Percentiles rank a stretch among this genome's conserved stretches.
phyloP scores from a whole-genome alignment of 805 yeast genomes.

The Lachancea mirantina region DNA sequence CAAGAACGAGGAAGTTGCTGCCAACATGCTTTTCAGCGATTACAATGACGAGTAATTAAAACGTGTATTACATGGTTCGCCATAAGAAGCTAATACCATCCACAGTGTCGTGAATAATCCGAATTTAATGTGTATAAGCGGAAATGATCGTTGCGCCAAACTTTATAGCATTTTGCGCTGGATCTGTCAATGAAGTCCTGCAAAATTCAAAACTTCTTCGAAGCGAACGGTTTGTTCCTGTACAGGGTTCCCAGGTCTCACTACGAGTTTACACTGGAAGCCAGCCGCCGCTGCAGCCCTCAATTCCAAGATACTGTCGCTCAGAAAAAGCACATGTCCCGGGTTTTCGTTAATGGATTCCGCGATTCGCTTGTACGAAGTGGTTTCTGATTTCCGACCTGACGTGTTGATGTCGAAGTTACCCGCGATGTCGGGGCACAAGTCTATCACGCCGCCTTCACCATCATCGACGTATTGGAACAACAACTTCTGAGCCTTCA shows the following conservation, averaged over 20 bases:
- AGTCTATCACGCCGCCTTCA: constrained; percentile 35
- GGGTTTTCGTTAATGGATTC: constrained; percentile 30
- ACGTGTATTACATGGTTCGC: too few relatives aligned
- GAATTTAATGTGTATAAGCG: constrained; percentile 12
- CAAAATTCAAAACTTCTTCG: too few relatives aligned
- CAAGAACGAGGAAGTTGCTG: constrained; percentile 94
- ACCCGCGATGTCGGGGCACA: constrained; percentile 49
- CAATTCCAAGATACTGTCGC: constrained; percentile 76
- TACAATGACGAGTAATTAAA: constrained; percentile 38
- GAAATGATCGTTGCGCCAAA: constrained; percentile 13
- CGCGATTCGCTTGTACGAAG: constrained; percentile 55
- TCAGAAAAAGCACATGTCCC: constrained; percentile 50
- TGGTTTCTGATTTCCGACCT: constrained; percentile 56
- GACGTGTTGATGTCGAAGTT: constrained; percentile 83
- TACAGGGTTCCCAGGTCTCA: constrained; percentile 77
- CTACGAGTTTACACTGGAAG: constrained; percentile 48
- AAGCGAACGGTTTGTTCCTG: too few relatives aligned
- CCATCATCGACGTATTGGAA: constrained; percentile 53
- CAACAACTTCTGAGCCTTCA: constrained; percentile 76
- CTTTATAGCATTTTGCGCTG: constrained; percentile 35
- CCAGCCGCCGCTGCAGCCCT: constrained; percentile 68
- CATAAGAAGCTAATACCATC: too few relatives aligned
- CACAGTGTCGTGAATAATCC: constrained; percentile 2
- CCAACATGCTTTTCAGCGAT: constrained; percentile 75
- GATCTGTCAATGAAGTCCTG: too few relatives aligned